Evolutionary conservation across 2,329 filamentous ascomycete species (phyloP).

Genomic region (Cladophialophora carrionii): DNA sequence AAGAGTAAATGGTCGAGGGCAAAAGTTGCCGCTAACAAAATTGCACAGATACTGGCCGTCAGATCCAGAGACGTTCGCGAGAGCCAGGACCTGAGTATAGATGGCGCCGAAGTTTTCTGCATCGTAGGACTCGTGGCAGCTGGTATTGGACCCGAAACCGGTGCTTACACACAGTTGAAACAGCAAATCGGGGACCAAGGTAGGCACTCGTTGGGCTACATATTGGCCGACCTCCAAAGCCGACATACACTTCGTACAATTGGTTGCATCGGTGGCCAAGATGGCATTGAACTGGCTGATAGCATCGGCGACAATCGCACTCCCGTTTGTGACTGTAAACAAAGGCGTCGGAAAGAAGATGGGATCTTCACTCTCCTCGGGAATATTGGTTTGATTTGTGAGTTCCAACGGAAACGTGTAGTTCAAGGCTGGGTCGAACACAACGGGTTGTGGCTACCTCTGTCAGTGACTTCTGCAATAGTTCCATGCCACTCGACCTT

Average conservation of each 20-base stretch:
- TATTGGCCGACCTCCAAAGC: constrained; percentile 56
- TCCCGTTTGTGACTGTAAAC: constrained; percentile 49
- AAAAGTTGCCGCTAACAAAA: constrained; percentile 54
- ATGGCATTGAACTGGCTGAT: constrained; percentile 53
- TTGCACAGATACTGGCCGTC: constrained; percentile 64
- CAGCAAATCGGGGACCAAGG: constrained; percentile 56
- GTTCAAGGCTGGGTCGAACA: constrained; percentile 60
- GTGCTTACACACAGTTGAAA: constrained; percentile 56
- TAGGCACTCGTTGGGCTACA: constrained; percentile 56
- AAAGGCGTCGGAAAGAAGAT: constrained; percentile 55
- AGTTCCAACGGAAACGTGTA: constrained; percentile 59
- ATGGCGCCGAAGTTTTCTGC: constrained; percentile 56
- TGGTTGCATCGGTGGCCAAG: constrained; percentile 46
- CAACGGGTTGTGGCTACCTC: constrained; percentile 55
- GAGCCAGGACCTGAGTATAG: constrained; percentile 61
- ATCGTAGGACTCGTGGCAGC: constrained; percentile 55
- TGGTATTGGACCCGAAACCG: constrained; percentile 51
- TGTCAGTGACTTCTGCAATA: neutral
- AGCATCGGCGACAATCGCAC: constrained; percentile 41
- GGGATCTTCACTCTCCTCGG: constrained; percentile 54
- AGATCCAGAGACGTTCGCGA: constrained; percentile 57
- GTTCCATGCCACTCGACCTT: neutral
- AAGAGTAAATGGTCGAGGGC: constrained; percentile 51
- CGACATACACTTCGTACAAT: constrained; percentile 59
- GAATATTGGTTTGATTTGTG: constrained; percentile 59